These are phyloP conservation scores for Kluyveromyces sp. DNA, from an alignment of 1,139 yeast genomes.

Conservation along the genomic window DNA sequence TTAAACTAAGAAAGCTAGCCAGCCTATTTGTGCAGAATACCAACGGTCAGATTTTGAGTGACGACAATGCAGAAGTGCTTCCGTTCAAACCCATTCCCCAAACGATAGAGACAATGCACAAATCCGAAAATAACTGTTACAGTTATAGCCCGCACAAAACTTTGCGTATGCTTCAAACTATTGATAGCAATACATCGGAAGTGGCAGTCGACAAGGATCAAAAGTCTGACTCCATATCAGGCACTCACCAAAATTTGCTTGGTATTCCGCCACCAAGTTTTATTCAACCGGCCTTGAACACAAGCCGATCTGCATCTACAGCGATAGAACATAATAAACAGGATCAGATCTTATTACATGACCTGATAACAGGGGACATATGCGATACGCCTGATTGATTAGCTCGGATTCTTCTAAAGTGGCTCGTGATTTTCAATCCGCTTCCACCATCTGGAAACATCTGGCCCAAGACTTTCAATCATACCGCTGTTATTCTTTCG, in stretches of 20 bases:
- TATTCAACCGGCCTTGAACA: conserved; percentile 2
- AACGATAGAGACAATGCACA: too few species aligned
- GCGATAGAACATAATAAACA: conserved; percentile 2
- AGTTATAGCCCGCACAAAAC: background rate
- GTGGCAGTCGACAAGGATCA: background rate
- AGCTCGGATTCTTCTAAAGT: background rate
- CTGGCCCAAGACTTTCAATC: conserved; percentile 21
- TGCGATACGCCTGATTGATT: conserved; percentile 12
- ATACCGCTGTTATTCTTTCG: conserved; percentile 9
- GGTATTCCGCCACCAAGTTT: conserved; percentile 9
- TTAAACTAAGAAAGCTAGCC: conserved; percentile 4
- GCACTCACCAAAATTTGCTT: conserved; percentile 1
- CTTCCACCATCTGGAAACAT: conserved; percentile 24
- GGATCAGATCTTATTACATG: conserved; percentile 17
- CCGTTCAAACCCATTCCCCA: too few species aligned
- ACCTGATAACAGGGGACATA: conserved; percentile 20
- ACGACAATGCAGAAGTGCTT: too few species aligned
- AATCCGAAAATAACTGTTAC: background rate
- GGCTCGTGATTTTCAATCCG: conserved; percentile 7
- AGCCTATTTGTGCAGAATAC: background rate
- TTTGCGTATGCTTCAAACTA: background rate
- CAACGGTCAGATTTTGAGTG: too few species aligned
- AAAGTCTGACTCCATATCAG: background rate
- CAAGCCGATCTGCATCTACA: background rate
- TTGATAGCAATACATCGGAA: background rate